Conservation (phyloP, 225 moss, liverwort and hornwort genomes). For the Physcomitrium patens region DNA sequence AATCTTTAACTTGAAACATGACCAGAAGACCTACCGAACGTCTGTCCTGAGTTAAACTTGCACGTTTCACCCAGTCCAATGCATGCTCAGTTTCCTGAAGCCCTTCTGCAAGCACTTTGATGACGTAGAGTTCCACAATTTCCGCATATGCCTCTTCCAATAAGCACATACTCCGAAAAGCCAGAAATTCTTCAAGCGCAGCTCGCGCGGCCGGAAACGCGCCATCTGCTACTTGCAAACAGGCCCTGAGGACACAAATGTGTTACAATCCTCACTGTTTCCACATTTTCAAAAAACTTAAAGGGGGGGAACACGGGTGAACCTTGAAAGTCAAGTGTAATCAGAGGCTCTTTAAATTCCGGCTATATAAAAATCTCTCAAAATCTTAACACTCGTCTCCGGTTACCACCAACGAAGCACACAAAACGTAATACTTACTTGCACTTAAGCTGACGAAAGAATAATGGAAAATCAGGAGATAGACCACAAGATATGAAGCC, state of each 20-base stretch:
- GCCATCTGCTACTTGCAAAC: constrained; percentile 63
- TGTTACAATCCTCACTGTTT: not conserved
- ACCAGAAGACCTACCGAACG: constrained; percentile 42
- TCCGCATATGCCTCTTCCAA: constrained; percentile 47
- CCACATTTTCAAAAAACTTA: not conserved
- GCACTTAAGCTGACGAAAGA: constrained; percentile 6
- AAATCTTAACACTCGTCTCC: not conserved
- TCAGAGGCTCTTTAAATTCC: not conserved
- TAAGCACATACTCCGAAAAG: constrained; percentile 41
- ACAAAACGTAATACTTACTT: not conserved
- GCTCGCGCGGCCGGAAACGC: constrained; percentile 52
- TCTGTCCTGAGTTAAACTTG: constrained; percentile 49
- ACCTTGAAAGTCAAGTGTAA: not conserved
- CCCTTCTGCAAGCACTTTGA: constrained; percentile 67
- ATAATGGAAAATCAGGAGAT: not conserved
- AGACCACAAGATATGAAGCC: not conserved
- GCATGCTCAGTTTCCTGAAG: constrained; percentile 50
- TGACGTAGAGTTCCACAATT: constrained; percentile 54
- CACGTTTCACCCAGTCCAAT: constrained; percentile 48
- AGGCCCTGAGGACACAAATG: constrained; percentile 40
- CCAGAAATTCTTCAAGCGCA: constrained; percentile 67
- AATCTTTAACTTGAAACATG: not conserved
- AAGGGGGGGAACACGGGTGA: not conserved
- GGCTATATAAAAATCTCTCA: not conserved
- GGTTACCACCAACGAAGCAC: not conserved